Conservation (phyloP, 148 eudicot species). For the Spergularia marina region DNA sequence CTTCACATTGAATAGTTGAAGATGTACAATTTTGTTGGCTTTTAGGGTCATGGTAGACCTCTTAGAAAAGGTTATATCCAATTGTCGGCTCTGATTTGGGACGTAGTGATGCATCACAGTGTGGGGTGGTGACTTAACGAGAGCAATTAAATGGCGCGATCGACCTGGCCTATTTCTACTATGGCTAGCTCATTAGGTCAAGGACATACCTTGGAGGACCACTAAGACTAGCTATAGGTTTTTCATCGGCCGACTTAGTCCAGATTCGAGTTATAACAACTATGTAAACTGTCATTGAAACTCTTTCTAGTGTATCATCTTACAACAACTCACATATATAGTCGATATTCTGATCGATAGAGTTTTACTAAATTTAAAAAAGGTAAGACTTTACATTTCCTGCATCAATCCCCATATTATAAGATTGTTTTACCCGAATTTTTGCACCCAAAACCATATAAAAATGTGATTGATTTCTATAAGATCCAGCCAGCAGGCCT, state of each 20-base stretch:
- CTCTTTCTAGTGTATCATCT: no score
- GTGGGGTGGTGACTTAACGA: neutral
- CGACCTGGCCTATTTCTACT: neutral
- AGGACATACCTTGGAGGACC: conserved; percentile 13
- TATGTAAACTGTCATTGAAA: no score
- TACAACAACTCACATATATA: no score
- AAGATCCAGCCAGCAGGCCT: neutral
- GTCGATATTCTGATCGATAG: no score
- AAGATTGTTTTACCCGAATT: no score
- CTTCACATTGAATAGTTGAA: neutral
- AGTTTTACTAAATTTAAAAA: no score
- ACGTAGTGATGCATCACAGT: conserved; percentile 19
- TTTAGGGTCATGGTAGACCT: conserved; percentile 16
- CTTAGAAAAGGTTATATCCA: conserved; percentile 16
- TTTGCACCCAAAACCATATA: no score
- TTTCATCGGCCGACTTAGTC: no score
- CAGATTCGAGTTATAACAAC: no score
- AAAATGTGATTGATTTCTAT: no score
- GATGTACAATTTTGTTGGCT: conserved; percentile 17
- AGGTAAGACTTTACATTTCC: no score
- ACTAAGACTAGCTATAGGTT: neutral
- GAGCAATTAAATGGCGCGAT: neutral
- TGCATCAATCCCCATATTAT: no score
- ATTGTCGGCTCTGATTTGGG: conserved; percentile 24
- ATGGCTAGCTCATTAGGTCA: conserved; percentile 17